Conservation (phyloP, 2,329 filamentous ascomycete species). For the Bipolaris victoriae region DNA sequence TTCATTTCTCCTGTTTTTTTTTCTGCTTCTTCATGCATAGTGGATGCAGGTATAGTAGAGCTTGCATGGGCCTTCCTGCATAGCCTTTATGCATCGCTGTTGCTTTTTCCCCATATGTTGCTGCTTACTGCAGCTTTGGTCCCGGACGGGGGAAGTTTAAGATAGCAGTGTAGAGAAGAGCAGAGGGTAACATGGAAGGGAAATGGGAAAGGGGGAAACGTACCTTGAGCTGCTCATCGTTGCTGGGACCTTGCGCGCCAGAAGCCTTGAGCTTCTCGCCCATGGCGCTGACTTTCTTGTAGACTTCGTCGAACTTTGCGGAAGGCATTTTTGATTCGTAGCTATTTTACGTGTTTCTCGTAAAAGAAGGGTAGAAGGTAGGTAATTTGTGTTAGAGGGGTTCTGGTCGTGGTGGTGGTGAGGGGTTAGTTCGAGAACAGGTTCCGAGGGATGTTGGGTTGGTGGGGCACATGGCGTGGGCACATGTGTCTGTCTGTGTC, state of each 20-base stretch:
- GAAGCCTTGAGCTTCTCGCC: conserved; percentile 39
- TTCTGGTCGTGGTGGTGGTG: conserved; percentile 1
- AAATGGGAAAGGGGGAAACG: conserved; percentile 2
- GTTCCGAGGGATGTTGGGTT: conserved; percentile 5
- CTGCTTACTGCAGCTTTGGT: too few species aligned
- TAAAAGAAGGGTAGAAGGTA: too few species aligned
- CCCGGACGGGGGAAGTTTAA: too few species aligned
- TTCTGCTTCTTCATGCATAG: not conserved
- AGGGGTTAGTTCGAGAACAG: conserved; percentile 17
- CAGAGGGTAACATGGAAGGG: too few species aligned
- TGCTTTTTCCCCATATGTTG: not conserved
- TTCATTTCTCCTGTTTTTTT: too few species aligned
- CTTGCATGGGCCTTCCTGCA: too few species aligned
- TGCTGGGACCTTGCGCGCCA: conserved; percentile 34
- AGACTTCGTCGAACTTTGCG: conserved; percentile 42
- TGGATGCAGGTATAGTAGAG: too few species aligned
- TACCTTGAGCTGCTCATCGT: conserved; percentile 59
- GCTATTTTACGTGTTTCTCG: too few species aligned
- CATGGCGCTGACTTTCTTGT: conserved; percentile 41
- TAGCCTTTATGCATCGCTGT: too few species aligned
- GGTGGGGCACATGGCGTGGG: conserved; percentile 18
- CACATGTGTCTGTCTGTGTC: not conserved
- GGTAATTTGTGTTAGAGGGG: not conserved
- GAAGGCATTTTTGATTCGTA: conserved; percentile 25
- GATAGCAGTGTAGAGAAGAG: not conserved